Evolutionary conservation across 345 rosid genomes (phyloP).

Genomic region (Stellera chamaejasme): DNA sequence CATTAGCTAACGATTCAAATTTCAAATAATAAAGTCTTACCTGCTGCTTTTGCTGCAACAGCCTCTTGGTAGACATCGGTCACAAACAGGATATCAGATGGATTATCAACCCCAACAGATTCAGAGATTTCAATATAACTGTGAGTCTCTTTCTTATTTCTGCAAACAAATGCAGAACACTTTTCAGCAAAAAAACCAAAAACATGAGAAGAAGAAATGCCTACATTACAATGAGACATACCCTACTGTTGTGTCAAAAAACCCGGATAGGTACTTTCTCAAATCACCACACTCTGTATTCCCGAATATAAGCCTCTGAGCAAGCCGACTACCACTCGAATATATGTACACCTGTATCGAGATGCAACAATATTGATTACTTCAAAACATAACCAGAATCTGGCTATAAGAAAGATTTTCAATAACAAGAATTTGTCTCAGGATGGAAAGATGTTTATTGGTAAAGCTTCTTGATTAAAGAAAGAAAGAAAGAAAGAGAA

Average conservation of each 20-base stretch:
- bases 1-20: background rate
- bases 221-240: conserved; percentile 18
- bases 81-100: conserved; percentile 69
- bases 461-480: too few relatives aligned
- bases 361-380: conserved; percentile 1
- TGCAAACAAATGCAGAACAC: conserved; percentile 19
- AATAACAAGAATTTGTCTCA: too few relatives aligned
- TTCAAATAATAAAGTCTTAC: conserved; percentile 23
- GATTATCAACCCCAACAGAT: conserved; percentile 75
- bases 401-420: background rate
- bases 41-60: conserved; percentile 79
- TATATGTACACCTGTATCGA: conserved; percentile 73
- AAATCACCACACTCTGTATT: conserved; percentile 77
- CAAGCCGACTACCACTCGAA: conserved; percentile 94
- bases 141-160: conserved; percentile 68
- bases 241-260: conserved; percentile 84
- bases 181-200: background rate
- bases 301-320: conserved; percentile 87
- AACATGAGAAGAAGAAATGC: background rate
- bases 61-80: conserved; percentile 92
- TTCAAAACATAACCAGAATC: background rate
- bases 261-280: conserved; percentile 75
- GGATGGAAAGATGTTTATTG: too few relatives aligned
- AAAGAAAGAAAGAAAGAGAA: too few relatives aligned
- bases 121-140: conserved; percentile 74